These are phyloP conservation scores for Jackrogersella multiformis DNA, from an alignment of 495 filamentous ascomycete genomes.

Conservation along the genomic window DNA sequence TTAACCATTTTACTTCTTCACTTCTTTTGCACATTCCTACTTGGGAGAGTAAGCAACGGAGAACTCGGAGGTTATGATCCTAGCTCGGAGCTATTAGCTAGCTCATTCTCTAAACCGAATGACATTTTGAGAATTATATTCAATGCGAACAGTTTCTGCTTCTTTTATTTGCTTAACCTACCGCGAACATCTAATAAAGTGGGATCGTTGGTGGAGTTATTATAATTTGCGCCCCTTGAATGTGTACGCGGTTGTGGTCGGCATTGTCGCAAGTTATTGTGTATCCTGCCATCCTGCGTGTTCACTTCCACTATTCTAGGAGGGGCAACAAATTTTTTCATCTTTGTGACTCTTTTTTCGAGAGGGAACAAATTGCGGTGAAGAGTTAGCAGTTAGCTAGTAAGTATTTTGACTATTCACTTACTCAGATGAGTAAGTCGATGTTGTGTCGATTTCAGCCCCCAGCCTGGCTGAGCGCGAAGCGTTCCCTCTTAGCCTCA, in stretches of 20 bases:
- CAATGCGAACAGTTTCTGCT: slow-evolving; percentile 7
- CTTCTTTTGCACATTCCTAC: slow-evolving; percentile 29
- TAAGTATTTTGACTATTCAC: slow-evolving; percentile 7
- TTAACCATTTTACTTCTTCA: too few species aligned
- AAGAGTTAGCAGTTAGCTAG: slow-evolving; percentile 11
- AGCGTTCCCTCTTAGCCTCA: slow-evolving; percentile 19
- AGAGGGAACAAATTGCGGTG: slow-evolving; percentile 30
- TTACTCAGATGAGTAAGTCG: slow-evolving; percentile 6
- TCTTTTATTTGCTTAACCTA: neutral
- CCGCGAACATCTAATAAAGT: slow-evolving; percentile 26
- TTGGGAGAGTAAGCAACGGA: slow-evolving; percentile 39
- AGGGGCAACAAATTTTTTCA: slow-evolving; percentile 2
- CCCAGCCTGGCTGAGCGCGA: slow-evolving; percentile 18
- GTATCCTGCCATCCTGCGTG: slow-evolving; percentile 21
- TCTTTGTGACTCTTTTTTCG: slow-evolving; percentile 3
- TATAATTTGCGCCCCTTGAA: slow-evolving; percentile 25
- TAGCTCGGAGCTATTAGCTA: slow-evolving; percentile 33
- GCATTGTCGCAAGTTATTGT: slow-evolving; percentile 32
- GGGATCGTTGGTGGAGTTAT: slow-evolving; percentile 29
- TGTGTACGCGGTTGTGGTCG: slow-evolving; percentile 33
- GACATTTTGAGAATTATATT: neutral
- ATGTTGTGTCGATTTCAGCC: slow-evolving; percentile 24
- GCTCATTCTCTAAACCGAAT: slow-evolving; percentile 1
- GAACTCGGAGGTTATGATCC: slow-evolving; percentile 26
- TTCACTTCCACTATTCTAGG: slow-evolving; percentile 1